Percentiles rank a stretch among this genome's conserved stretches.
These are phyloP conservation scores for Melanomma pulvis-pyrius DNA, from an alignment of 495 filamentous ascomycete genomes.

Conservation along the genomic window DNA sequence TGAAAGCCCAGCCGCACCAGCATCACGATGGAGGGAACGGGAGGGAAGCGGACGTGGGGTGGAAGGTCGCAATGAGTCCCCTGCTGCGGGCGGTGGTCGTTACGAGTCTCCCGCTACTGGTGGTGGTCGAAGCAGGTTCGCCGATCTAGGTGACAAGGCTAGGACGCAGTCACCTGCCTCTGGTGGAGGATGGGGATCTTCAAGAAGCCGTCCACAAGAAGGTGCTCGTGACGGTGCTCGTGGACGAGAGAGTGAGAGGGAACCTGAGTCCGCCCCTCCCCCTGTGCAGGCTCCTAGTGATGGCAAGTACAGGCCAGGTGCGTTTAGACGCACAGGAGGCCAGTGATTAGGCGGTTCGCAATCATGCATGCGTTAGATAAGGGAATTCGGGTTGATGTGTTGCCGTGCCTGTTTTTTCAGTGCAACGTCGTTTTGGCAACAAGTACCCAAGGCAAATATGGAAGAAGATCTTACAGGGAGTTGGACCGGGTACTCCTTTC, in stretches of 20 bases:
- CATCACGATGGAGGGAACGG: slow-evolving; percentile 33
- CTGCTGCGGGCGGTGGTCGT: slow-evolving; percentile 37
- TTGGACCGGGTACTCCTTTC: slow-evolving; percentile 1
- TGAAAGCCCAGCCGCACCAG: slow-evolving; percentile 28
- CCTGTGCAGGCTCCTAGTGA: slow-evolving; percentile 30
- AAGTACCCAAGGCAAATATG: slow-evolving; percentile 2
- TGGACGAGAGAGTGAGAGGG: slow-evolving; percentile 31
- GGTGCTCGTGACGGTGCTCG: slow-evolving; percentile 22
- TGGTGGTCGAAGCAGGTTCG: slow-evolving; percentile 23
- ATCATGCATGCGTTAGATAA: background rate
- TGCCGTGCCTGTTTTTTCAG: background rate
- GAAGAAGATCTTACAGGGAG: slow-evolving; percentile 3
- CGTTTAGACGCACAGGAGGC: slow-evolving; percentile 29
- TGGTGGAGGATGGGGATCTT: slow-evolving; percentile 28
- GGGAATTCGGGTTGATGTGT: background rate
- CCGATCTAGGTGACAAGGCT: slow-evolving; percentile 24
- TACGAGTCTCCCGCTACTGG: slow-evolving; percentile 23
- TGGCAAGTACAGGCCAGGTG: slow-evolving; percentile 43
- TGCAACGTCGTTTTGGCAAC: background rate
- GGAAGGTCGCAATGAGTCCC: slow-evolving; percentile 38
- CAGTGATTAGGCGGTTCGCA: background rate
- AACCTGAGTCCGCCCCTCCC: slow-evolving; percentile 29
- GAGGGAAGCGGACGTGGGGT: slow-evolving; percentile 36
- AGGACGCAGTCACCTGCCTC: slow-evolving; percentile 35
- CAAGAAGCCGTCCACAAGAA: slow-evolving; percentile 24